phyloP scores from a whole-genome alignment of 495 filamentous ascomycete genomes.

The Neurospora intermedia region DNA sequence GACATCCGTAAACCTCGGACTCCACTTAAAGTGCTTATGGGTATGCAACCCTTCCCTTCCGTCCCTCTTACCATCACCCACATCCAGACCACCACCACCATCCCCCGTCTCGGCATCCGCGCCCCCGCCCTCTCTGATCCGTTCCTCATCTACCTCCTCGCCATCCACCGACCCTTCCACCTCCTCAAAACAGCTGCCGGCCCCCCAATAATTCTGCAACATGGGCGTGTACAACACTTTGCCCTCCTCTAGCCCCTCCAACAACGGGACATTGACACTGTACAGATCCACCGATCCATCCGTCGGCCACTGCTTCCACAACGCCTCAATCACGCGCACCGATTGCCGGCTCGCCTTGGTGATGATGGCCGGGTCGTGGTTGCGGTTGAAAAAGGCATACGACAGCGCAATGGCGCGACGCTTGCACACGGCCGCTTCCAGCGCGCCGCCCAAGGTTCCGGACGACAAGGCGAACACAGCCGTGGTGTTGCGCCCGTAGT shows the following conservation, averaged over 20 bases:
- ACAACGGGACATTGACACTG: slow-evolving; percentile 74
- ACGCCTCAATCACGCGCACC: slow-evolving; percentile 65
- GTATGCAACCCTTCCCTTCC: slow-evolving; percentile 29
- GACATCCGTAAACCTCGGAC: slow-evolving; percentile 77
- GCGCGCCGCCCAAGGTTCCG: slow-evolving; percentile 81
- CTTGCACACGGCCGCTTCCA: slow-evolving; percentile 83
- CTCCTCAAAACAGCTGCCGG: slow-evolving; percentile 72
- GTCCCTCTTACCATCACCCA: slow-evolving; percentile 6
- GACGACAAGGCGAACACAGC: slow-evolving; percentile 82
- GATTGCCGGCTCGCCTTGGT: slow-evolving; percentile 57
- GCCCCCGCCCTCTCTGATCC: slow-evolving; percentile 46
- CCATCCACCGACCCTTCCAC: slow-evolving; percentile 50
- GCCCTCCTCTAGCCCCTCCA: slow-evolving; percentile 51
- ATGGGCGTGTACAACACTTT: slow-evolving; percentile 72
- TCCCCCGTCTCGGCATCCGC: slow-evolving; percentile 20
- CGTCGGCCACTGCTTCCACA: slow-evolving; percentile 61
- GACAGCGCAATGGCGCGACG: slow-evolving; percentile 69
- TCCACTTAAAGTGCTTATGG: slow-evolving; percentile 91
- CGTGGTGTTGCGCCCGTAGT: slow-evolving; percentile 91
- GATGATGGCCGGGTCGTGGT: slow-evolving; percentile 72
- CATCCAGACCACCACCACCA: slow-evolving; percentile 10
- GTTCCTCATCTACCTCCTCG: slow-evolving; percentile 53
- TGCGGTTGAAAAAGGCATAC: slow-evolving; percentile 75
- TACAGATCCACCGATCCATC: slow-evolving; percentile 64
- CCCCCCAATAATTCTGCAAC: slow-evolving; percentile 78